These are phyloP conservation scores for Globisporangium nagaii DNA, from an alignment of 352 stramenopile genomes.

Conservation along the genomic window DNA sequence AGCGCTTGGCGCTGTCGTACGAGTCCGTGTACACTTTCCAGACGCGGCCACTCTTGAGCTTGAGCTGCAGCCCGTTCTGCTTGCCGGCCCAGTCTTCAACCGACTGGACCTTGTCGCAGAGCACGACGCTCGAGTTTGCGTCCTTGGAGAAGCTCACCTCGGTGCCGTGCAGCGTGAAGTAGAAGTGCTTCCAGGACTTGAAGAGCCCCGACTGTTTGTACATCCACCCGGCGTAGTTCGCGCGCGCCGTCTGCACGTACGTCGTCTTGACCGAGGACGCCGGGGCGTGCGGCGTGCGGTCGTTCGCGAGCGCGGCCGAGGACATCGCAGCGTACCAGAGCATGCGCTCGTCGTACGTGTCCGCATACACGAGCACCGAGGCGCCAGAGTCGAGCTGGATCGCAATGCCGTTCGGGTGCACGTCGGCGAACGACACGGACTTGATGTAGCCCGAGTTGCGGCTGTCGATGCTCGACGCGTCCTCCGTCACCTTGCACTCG, in stretches of 20 bases:
- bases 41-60: conserved; percentile 51
- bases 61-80: conserved; percentile 62
- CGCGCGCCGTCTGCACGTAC: conserved; percentile 66
- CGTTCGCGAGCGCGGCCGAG: conserved; percentile 44
- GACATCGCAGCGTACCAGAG: conserved; percentile 78
- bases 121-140: conserved; percentile 53
- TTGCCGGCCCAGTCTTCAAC: conserved; percentile 70
- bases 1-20: conserved; percentile 73
- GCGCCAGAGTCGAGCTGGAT: conserved; percentile 63
- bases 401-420: conserved; percentile 58
- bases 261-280: conserved; percentile 58
- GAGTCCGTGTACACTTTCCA: conserved; percentile 74
- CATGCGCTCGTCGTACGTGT: conserved; percentile 80
- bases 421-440: conserved; percentile 62
- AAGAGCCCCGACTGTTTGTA: conserved; percentile 73
- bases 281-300: conserved; percentile 20
- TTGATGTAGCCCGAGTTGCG: conserved; percentile 63
- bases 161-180: conserved; percentile 72
- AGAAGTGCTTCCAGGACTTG: conserved; percentile 78
- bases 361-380: conserved; percentile 68
- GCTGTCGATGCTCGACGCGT: conserved; percentile 26
- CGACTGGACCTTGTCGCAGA: conserved; percentile 52
- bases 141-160: conserved; percentile 73
- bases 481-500: conserved; percentile 52
- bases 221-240: conserved; percentile 78